Percentiles rank a stretch among this genome's conserved stretches.
These are phyloP conservation scores for Lentinus brumalis DNA, from an alignment of 768 basidiomycete species.

Conservation along the genomic window DNA sequence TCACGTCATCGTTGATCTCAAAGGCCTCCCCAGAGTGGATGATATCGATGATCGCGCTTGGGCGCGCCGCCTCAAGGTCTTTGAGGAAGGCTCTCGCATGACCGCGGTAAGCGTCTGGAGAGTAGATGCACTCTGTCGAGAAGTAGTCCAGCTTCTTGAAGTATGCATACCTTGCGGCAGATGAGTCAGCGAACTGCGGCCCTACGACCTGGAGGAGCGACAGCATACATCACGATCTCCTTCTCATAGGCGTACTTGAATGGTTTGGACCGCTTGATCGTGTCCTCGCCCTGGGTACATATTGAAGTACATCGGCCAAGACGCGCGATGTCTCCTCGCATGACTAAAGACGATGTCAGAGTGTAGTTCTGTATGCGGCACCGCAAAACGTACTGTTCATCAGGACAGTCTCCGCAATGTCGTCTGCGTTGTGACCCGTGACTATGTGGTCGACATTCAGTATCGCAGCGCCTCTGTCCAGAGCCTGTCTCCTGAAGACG, in stretches of 20 bases:
- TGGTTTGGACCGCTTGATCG: conserved; percentile 96
- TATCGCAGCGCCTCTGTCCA: conserved; percentile 90
- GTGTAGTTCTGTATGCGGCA: conserved; percentile 3
- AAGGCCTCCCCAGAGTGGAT: conserved; percentile 96
- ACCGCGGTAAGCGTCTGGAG: conserved; percentile 97
- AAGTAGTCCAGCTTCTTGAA: conserved; percentile 99
- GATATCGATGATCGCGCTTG: conserved; percentile 96
- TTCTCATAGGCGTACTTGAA: conserved; percentile 99
- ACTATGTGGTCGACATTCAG: conserved; percentile 95
- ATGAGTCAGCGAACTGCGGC: background rate
- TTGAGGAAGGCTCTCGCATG: conserved; percentile 95
- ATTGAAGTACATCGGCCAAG: conserved; percentile 93
- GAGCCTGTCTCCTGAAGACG: conserved; percentile 93
- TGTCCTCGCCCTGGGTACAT: conserved; percentile 94
- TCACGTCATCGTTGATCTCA: conserved; percentile 83
- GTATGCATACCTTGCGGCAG: conserved; percentile 83
- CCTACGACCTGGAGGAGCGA: background rate
- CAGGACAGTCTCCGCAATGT: conserved; percentile 96
- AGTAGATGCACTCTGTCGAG: conserved; percentile 99
- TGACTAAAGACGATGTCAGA: conserved; percentile 54
- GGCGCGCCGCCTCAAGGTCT: conserved; percentile 90
- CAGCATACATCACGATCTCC: conserved; percentile 92
- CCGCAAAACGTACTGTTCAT: conserved; percentile 84
- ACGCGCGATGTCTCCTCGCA: conserved; percentile 96
- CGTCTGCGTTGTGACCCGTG: conserved; percentile 98